These are phyloP conservation scores for Erysimum cheiranthoides DNA, from an alignment of 345 rosid genomes.

Conservation along the genomic window DNA sequence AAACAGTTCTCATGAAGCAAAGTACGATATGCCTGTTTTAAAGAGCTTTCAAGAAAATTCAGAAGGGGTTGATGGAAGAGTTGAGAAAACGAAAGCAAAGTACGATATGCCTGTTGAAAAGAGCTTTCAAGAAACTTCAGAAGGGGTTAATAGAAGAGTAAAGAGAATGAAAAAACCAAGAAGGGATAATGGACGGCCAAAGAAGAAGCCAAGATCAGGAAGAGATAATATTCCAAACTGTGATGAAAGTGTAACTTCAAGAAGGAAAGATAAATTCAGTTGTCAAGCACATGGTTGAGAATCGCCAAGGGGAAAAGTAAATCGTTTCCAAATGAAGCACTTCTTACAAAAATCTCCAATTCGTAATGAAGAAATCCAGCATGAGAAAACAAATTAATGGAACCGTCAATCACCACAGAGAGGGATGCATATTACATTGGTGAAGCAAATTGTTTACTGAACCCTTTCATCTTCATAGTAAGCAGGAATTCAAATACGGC, in stretches of 20 bases:
- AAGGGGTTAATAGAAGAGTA: neutral
- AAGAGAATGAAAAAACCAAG: neutral
- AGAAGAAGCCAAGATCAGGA: neutral
- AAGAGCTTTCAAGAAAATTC: conserved; percentile 5
- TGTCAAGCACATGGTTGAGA: conserved; percentile 10
- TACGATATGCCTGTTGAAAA: neutral
- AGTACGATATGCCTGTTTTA: conserved; percentile 1
- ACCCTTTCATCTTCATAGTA: neutral
- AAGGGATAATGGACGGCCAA: neutral
- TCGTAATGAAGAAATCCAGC: conserved; percentile 14
- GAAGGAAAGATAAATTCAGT: neutral
- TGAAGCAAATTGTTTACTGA: neutral
- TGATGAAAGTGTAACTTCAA: neutral
- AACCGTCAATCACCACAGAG: neutral
- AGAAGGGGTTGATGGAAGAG: neutral
- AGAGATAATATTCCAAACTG: neutral
- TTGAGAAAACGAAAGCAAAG: neutral
- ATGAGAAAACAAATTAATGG: neutral
- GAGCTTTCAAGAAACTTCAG: neutral
- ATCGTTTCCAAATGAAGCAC: neutral
- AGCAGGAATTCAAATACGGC: neutral
- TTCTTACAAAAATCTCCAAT: neutral
- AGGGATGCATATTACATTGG: neutral
- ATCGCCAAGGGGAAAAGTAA: neutral
- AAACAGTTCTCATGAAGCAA: conserved; percentile 7